Base-by-base conservation (phyloP, 768 basidiomycete species). In the Gloeopeniophorella convolvens region DNA sequence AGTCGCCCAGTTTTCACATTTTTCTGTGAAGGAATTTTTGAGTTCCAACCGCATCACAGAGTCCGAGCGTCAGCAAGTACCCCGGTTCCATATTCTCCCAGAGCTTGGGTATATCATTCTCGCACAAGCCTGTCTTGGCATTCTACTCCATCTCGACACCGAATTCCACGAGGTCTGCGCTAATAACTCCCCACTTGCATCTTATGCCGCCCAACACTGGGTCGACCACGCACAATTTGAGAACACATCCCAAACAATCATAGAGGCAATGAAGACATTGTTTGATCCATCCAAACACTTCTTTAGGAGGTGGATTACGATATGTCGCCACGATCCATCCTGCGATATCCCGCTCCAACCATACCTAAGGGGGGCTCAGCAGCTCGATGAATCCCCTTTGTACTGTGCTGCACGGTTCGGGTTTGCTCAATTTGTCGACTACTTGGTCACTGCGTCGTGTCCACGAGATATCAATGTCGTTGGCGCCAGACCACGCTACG, bases 281-380 rank as follows among this genome's bases (percentile, higher is more conserved):
- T 51, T 51, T 27, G 24, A 51, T 26, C 13, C 9, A 1, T 9
- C 15, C 1, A 30, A 32, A 1, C 24, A 42, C 2, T 10, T 39
- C 30, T 51, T 51, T 28, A 20, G 43, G 24, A 30, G 43, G 3
- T 51, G 50, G 50, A 11, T 51, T 34, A 40, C 7, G 43, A 51
- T 12, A 21, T 51, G 4, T n/a, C n/a, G n/a, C n/a, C n/a, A n/a
- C n/a, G n/a, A n/a, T n/a, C n/a, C n/a, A n/a, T n/a, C n/a, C n/a
- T n/a, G n/a, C n/a, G n/a, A n/a, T n/a, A n/a, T n/a, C n/a, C n/a
- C n/a, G n/a, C n/a, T n/a, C n/a, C n/a, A 44, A 45, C 3, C 26
- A 8, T 34, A 21, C 18, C 20, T 49, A 37, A 39, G 5, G 1
- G n/a, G n/a, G 16, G 2, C 26, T 26, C 2, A 42, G 42, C 41